Evolutionary conservation across 1,139 yeast genomes (phyloP).

Genomic region (Yamadazyma diospyri): DNA sequence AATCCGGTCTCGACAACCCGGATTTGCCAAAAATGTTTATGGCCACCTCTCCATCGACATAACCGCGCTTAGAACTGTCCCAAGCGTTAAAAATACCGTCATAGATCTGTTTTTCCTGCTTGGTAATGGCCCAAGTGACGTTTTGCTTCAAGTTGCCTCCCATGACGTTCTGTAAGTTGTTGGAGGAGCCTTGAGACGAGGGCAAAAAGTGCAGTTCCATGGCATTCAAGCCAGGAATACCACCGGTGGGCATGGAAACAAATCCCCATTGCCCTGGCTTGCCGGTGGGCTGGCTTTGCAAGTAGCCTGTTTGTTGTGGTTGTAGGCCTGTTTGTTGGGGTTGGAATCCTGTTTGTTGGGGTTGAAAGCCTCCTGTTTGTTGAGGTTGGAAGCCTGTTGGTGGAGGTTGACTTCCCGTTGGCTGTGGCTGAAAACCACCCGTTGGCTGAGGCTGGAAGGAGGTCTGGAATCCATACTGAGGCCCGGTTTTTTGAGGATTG

Average conservation of each 20-base stretch:
- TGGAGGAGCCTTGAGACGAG: slow-evolving; percentile 37
- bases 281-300: slow-evolving; percentile 60
- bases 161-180: slow-evolving; percentile 48
- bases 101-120: slow-evolving; percentile 82
- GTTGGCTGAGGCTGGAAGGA: slow-evolving; percentile 39
- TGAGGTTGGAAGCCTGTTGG: slow-evolving; percentile 36
- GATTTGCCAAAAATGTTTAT: slow-evolving; percentile 86
- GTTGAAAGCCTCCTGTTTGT: slow-evolving; percentile 33
- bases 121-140: slow-evolving; percentile 73
- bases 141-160: slow-evolving; percentile 49
- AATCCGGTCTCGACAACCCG: slow-evolving; percentile 78
- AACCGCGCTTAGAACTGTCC: slow-evolving; percentile 69
- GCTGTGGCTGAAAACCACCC: slow-evolving; percentile 34
- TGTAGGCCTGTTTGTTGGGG: slow-evolving; percentile 26
- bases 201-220: slow-evolving; percentile 81
- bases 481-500: slow-evolving; percentile 34
- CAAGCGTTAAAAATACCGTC: slow-evolving; percentile 87
- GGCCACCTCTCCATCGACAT: slow-evolving; percentile 76
- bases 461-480: slow-evolving; percentile 24
- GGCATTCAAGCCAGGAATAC: slow-evolving; percentile 72
- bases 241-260: slow-evolving; percentile 68
- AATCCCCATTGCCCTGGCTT: slow-evolving; percentile 84
- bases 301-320: slow-evolving; percentile 41
- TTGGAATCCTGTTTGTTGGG: slow-evolving; percentile 40
- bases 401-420: no score